Base-by-base conservation (phyloP, 2,329 filamentous ascomycete species). In the Cylindrodendrum hubeiense region DNA sequence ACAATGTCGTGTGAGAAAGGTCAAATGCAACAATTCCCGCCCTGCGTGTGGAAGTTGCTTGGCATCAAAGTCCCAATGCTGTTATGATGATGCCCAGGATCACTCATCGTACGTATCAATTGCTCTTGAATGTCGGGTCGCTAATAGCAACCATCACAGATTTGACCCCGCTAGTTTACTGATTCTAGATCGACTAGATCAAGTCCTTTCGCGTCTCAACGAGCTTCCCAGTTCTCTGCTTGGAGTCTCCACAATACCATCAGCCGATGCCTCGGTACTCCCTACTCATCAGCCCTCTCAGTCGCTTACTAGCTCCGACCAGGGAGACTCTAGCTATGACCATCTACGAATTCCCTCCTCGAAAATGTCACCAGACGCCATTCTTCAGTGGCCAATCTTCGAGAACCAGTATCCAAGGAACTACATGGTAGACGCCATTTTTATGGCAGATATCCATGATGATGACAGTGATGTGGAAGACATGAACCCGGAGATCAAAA, bases 121-220 rank as follows among this genome's bases (percentile, higher is more conserved):
- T 52, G 12, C 13, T 34, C 1, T 21, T 7, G 37, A 8, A 21
- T 41, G 5, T 5, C 28, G 9, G 33, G 12, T n/a, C 37, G 37
- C 37, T 39, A 39, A 39, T n/a, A 17, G 37, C n/a, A n/a, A n/a
- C 12, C 37, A 8, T n/a, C 15, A 39, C 37, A 65, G 63, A 28
- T 61, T 65, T 33, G 63, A 65, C 7, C 63, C 63, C 13, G 63
- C 63, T 10, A 65, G 63, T 9, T 24, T 65, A n/a, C 52, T 65
- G 24, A 65, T 65, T 10, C 15, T 65, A 19, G 63, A 65, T 22
- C 47, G 59, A 17, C 52, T 65, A 13, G 54, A 56, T 33, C 57
- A 65, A n/a, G 63, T 65, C 26, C 58, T 65, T 9, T 53, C 44
- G 1, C 63, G 58, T 4, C 47, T 65, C n/a, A 54, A 62, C 26